A percentile compares a stretch with the other conserved stretches of the same genome.
Evolutionary conservation across 257 asterid species (phyloP).

Genomic region (Cordia subcordata): DNA sequence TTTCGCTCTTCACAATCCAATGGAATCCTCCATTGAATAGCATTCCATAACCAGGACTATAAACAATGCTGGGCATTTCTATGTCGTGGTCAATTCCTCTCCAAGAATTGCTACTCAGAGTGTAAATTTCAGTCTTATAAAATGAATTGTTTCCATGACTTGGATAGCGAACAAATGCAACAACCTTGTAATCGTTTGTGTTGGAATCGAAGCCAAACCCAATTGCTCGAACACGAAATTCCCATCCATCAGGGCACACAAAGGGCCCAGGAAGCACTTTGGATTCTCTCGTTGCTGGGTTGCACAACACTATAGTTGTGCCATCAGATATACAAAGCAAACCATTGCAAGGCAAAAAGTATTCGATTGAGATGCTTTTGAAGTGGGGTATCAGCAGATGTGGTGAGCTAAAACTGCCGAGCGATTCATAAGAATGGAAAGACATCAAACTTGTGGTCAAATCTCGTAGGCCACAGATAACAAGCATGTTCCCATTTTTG

Average conservation of each 20-base stretch:
- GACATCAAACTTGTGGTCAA: not conserved
- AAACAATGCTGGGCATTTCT: not conserved
- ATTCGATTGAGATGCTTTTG: not conserved
- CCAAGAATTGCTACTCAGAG: not conserved
- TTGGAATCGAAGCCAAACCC: slow-evolving; percentile 12
- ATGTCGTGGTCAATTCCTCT: not conserved
- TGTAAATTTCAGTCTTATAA: not conserved
- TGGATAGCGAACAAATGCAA: not conserved
- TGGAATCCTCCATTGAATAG: not conserved
- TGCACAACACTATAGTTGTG: not conserved
- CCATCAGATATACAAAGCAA: not conserved
- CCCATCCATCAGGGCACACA: not conserved
- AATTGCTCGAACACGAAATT: no score
- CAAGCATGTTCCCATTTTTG: not conserved
- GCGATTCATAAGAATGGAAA: not conserved
- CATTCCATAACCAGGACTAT: not conserved
- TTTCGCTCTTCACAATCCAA: not conserved
- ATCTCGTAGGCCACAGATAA: not conserved
- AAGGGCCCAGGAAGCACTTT: not conserved
- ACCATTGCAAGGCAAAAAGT: slow-evolving; percentile 2
- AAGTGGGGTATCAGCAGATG: not conserved
- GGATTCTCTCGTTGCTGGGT: slow-evolving; percentile 7
- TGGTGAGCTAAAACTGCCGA: not conserved
- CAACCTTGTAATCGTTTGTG: slow-evolving; percentile 6
- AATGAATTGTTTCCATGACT: not conserved